Evolutionary conservation across 129 eudicot genomes (phyloP).

Genomic region (Pittosporum tobira): DNA sequence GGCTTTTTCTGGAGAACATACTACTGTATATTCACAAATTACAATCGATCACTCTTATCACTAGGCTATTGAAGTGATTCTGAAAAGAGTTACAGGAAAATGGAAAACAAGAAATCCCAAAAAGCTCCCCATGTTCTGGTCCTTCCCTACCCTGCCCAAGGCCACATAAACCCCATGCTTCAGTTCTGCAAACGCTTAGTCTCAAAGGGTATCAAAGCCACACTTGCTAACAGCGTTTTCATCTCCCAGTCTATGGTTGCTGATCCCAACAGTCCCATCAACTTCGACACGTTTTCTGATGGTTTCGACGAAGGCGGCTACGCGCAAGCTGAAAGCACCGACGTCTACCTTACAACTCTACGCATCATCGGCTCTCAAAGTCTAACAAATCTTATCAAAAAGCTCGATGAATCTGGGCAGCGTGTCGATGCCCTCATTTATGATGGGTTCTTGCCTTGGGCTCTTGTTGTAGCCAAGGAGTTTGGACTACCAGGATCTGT

Average conservation of each 20-base stretch:
- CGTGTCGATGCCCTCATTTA: constrained; percentile 22
- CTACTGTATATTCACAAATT: too few relatives aligned
- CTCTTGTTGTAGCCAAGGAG: constrained; percentile 21
- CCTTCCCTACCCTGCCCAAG: constrained; percentile 28
- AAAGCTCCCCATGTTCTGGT: constrained; percentile 8
- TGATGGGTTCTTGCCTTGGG: constrained; percentile 37
- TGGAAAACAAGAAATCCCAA: background rate
- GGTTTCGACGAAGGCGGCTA: constrained; percentile 16
- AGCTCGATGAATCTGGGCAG: constrained; percentile 5
- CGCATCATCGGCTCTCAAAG: constrained; percentile 8
- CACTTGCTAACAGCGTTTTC: constrained; percentile 13
- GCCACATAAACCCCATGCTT: constrained; percentile 33
- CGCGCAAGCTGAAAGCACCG: background rate
- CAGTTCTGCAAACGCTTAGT: constrained; percentile 28
- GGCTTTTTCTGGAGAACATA: too few relatives aligned
- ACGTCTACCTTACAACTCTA: background rate
- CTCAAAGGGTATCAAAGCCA: constrained; percentile 15
- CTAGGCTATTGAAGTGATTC: too few relatives aligned
- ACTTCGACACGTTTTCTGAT: constrained; percentile 24
- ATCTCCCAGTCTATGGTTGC: constrained; percentile 4
- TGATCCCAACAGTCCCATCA: background rate
- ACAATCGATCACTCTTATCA: too few relatives aligned
- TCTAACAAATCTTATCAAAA: constrained; percentile 9
- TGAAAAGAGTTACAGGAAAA: too few relatives aligned
- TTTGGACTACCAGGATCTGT: constrained; percentile 20